Percentiles rank a stretch among this genome's conserved stretches.
These are phyloP conservation scores for Podaxis sp. DNA, from an alignment of 768 basidiomycete species.

Conservation along the genomic window DNA sequence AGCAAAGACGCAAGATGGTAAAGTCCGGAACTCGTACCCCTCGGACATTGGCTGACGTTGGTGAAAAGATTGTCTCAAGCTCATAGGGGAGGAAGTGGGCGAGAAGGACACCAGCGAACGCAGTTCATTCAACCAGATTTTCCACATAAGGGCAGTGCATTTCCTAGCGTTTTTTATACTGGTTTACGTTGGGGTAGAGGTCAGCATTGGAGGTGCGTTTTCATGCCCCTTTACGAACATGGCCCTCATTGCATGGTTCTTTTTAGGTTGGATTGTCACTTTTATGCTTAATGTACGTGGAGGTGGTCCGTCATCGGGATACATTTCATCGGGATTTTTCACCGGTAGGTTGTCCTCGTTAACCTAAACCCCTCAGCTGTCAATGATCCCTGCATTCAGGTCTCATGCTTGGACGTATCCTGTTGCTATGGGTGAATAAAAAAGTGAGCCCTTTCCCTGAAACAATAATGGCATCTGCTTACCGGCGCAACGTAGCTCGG, in stretches of 20 bases:
- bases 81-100: constrained; percentile 49
- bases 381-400: constrained; percentile 29
- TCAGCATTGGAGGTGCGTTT: constrained; percentile 41
- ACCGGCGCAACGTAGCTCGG: constrained; percentile 36
- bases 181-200: constrained; percentile 68
- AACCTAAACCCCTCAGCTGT: too few relatives aligned
- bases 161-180: constrained; percentile 61
- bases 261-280: constrained; percentile 66
- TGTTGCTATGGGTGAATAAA: constrained; percentile 50
- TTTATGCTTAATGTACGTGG: constrained; percentile 36
- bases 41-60: constrained; percentile 1
- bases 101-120: constrained; percentile 30
- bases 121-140: constrained; percentile 44
- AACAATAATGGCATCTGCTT: not conserved
- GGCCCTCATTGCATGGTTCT: not conserved
- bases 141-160: constrained; percentile 50
- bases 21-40: not conserved
- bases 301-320: constrained; percentile 37
- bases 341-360: constrained; percentile 34
- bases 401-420: constrained; percentile 49
- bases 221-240: constrained; percentile 13
- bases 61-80: constrained; percentile 43
- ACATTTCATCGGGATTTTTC: constrained; percentile 49
- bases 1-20: constrained; percentile 68
- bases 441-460: constrained; percentile 26